Base-by-base conservation (phyloP, 2,329 filamentous ascomycete genomes). In the Fusarium compactum region DNA sequence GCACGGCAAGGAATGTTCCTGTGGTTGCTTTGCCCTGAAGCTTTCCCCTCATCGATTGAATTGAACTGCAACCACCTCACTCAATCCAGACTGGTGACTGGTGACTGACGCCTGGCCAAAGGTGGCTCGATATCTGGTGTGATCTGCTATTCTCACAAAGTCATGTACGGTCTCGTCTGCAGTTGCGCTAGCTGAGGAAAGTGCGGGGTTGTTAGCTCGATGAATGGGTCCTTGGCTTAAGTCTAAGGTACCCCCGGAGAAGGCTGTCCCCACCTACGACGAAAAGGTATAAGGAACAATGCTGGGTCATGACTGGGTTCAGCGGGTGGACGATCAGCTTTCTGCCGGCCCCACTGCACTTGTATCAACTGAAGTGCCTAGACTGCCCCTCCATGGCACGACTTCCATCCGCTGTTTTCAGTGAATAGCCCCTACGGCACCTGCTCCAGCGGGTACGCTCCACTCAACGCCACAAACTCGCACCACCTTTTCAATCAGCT, bases 41-140 rank as follows among this genome's bases (percentile, higher is more conserved):
- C 47, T 69, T 64, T 69, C 69, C 64, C 68, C 66, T 71, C 68
- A 71, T 68, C 40, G 44, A 68, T 70, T 63, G 65, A 69, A 68
- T 53, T 67, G 51, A 54, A 68, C 61, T 65, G 59, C 64, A 68
- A 65, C 67, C 69, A 69, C 62, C 62, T 63, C 60, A 64, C 43
- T 63, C 34, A 60, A 38, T 51, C 55, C 58, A 62, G 56, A 57
- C 46, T 53, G 43, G 47, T 50, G 58, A 44, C 45, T 51, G 46
- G 47, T 41, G 50, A 52, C 50, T 52, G 50, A 66, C 55, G 51
- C 40, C 65, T 61, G 45, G 55, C 41, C 52, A 56, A 55, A 70
- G 67, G 66, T 67, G 62, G 55, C 65, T 67, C 62, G 43, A 29
- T 57, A 59, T 67, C 57, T 67, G 65, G 63, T 67, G 64, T 67